phyloP scores from a whole-genome alignment of 2,329 filamentous ascomycete species.

The Aureobasidium sp. region DNA sequence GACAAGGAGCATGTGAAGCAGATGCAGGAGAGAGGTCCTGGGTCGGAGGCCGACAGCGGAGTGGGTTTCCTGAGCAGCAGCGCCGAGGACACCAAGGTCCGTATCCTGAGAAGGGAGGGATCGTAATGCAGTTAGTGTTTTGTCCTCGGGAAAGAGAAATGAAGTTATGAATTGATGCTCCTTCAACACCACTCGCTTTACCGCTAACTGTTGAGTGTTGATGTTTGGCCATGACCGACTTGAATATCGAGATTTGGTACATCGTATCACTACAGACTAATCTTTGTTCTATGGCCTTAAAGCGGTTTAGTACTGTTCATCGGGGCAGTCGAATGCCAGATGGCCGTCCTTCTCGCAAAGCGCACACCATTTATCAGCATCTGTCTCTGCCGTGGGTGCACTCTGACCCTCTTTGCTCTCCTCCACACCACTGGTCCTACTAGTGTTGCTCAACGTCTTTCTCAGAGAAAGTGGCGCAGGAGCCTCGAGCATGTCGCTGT shows the following conservation, averaged over 20 bases:
- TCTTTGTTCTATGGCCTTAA: background rate
- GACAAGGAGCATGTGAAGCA: slow-evolving; percentile 37
- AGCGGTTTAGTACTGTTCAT: slow-evolving; percentile 29
- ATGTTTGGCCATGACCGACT: too few relatives aligned
- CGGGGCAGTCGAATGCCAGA: slow-evolving; percentile 55
- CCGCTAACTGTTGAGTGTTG: too few relatives aligned
- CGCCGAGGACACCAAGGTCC: slow-evolving; percentile 30
- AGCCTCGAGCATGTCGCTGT: slow-evolving; percentile 21
- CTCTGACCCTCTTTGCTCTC: background rate
- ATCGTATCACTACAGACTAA: background rate
- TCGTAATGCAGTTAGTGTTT: background rate
- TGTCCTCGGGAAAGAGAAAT: background rate
- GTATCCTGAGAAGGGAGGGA: slow-evolving; percentile 26
- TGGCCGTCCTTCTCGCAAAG: slow-evolving; percentile 94
- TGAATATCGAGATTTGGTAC: too few relatives aligned
- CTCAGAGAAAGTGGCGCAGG: slow-evolving; percentile 12
- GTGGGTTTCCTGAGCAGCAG: slow-evolving; percentile 29
- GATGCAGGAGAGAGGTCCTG: slow-evolving; percentile 26
- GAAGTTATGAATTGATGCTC: slow-evolving; percentile 10
- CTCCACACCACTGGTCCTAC: background rate
- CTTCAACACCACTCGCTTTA: too few relatives aligned
- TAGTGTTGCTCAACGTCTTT: slow-evolving; percentile 12
- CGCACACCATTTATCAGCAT: slow-evolving; percentile 91
- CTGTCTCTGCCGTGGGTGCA: slow-evolving; percentile 33
- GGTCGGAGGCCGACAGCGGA: slow-evolving; percentile 35